A percentile compares a stretch with the other conserved stretches of the same genome.
Conservation (phyloP, 768 basidiomycete species). For the Collybiopsis luxurians region DNA sequence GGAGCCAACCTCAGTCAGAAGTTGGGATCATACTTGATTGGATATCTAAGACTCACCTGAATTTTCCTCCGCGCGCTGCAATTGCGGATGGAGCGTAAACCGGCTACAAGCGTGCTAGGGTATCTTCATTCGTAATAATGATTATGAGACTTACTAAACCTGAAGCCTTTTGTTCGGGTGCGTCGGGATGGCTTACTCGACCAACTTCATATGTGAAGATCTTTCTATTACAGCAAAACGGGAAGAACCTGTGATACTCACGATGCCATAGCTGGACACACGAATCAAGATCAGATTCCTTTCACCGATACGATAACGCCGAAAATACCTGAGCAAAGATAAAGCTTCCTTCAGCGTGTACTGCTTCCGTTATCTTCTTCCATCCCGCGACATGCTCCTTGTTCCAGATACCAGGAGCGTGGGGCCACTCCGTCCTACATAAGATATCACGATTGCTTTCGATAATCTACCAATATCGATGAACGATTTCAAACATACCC, state of each 20-base stretch:
- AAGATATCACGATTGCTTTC: neutral
- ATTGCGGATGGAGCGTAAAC: conserved; percentile 24
- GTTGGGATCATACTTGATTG: no score
- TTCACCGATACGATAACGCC: neutral
- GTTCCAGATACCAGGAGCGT: conserved; percentile 30
- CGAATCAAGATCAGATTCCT: neutral
- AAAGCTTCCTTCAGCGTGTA: conserved; percentile 28
- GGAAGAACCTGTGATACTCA: neutral
- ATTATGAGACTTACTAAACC: conserved; percentile 13
- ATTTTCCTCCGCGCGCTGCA: conserved; percentile 23
- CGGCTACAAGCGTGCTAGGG: conserved; percentile 15
- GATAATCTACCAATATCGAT: neutral
- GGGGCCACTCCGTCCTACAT: conserved; percentile 27
- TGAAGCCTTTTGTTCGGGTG: conserved; percentile 23
- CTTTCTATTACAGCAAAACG: neutral
- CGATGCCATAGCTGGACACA: conserved; percentile 23
- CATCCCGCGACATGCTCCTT: conserved; percentile 27
- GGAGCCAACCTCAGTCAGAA: no score
- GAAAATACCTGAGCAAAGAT: conserved; percentile 25
- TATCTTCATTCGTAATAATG: neutral
- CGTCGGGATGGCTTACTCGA: conserved; percentile 21
- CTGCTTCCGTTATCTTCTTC: conserved; percentile 29
- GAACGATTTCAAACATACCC: conserved; percentile 25
- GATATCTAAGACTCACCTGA: no score
- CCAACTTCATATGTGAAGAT: conserved; percentile 15